Evolutionary conservation across 2,329 filamentous ascomycete genomes (phyloP).

Genomic region (Monosporascus sp.): DNA sequence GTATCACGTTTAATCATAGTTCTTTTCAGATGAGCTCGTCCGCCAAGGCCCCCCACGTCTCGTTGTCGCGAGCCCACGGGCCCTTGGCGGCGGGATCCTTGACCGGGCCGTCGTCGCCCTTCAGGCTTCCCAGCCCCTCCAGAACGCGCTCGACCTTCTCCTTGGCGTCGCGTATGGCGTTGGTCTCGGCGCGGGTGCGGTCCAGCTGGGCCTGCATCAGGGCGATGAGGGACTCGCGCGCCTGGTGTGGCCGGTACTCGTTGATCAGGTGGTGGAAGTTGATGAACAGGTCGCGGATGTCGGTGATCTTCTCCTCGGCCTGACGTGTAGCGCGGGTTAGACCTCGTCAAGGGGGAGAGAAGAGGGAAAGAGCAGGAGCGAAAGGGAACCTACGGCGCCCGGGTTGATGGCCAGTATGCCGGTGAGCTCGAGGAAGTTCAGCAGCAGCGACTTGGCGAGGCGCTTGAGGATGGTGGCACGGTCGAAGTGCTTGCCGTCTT

Average conservation of each 20-base stretch:
- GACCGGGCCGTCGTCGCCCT: slow-evolving; percentile 23
- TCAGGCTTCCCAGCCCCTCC: slow-evolving; percentile 57
- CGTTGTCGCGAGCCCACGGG: slow-evolving; percentile 5
- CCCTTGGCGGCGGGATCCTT: slow-evolving; percentile 4
- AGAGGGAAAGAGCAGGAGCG: neutral
- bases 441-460: slow-evolving; percentile 75
- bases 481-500: slow-evolving; percentile 53
- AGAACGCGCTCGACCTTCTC: slow-evolving; percentile 71
- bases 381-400: slow-evolving; percentile 35
- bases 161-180: slow-evolving; percentile 66
- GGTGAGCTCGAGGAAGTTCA: slow-evolving; percentile 83
- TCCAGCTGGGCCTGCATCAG: slow-evolving; percentile 59
- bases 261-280: slow-evolving; percentile 94
- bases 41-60: slow-evolving; percentile 17
- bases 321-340: slow-evolving; percentile 21
- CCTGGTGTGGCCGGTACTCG: slow-evolving; percentile 66
- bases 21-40: neutral
- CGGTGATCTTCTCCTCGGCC: slow-evolving; percentile 66
- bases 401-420: slow-evolving; percentile 67
- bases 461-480: slow-evolving; percentile 66
- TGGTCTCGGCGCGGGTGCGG: slow-evolving; percentile 61
- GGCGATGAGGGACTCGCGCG: slow-evolving; percentile 67
- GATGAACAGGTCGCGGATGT: slow-evolving; percentile 76
- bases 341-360: neutral
- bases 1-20: neutral